These are phyloP conservation scores for Brassica carinata DNA, from an alignment of 345 rosid species.

Conservation along the genomic window DNA sequence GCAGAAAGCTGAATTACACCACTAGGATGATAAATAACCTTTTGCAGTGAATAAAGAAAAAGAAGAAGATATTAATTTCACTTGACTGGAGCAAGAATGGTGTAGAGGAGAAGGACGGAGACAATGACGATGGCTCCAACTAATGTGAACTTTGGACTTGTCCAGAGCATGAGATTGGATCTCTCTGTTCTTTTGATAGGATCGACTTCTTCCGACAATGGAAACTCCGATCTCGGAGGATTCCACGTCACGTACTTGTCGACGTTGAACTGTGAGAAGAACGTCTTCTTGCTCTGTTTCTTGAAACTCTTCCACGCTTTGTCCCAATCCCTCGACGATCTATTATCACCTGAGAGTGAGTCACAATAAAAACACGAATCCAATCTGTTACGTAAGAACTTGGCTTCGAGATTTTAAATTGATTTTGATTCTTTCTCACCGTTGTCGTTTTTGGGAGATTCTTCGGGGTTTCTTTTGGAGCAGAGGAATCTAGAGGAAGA, in stretches of 20 bases:
- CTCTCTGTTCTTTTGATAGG: conserved; percentile 90
- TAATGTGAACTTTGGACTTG: conserved; percentile 75
- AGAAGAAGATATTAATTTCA: conserved; percentile 21
- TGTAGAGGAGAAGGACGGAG: conserved; percentile 75
- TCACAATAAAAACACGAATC: not conserved
- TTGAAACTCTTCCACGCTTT: conserved; percentile 85
- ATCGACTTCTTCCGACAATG: conserved; percentile 88
- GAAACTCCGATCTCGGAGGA: conserved; percentile 73
- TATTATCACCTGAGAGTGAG: conserved; percentile 54
- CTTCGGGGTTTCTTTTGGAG: conserved; percentile 43
- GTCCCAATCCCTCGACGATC: conserved; percentile 81
- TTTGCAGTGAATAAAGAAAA: not conserved
- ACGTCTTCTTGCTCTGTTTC: conserved; percentile 75
- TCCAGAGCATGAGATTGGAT: conserved; percentile 85
- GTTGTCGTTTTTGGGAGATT: conserved; percentile 42
- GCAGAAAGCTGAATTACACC: no score
- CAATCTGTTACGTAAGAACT: not conserved
- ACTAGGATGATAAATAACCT: no score
- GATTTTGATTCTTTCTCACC: conserved; percentile 24
- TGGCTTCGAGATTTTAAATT: not conserved
- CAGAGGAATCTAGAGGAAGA: conserved; percentile 44
- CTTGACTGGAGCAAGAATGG: conserved; percentile 77
- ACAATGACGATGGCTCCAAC: conserved; percentile 67
- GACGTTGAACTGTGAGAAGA: conserved; percentile 64
- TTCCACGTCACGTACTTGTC: conserved; percentile 93